These are phyloP conservation scores for Angomonas ambiguus DNA, from an alignment of 208 protist genomes.

Conservation along the genomic window DNA sequence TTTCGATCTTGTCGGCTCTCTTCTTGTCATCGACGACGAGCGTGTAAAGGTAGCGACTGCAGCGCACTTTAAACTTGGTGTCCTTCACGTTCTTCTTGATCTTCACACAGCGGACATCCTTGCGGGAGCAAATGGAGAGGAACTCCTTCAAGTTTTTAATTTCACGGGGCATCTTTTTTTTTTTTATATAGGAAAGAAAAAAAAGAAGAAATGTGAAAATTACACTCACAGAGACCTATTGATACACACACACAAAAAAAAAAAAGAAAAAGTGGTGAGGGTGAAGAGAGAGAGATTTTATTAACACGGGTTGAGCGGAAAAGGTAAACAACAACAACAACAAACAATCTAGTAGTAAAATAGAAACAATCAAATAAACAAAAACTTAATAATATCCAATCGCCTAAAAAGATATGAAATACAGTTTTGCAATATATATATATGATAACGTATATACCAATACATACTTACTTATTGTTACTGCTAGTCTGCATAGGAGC, in stretches of 20 bases:
- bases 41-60: conserved; percentile 92
- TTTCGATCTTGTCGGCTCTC: conserved; percentile 90
- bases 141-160: conserved; percentile 93
- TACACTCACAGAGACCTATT: background rate
- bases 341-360: background rate
- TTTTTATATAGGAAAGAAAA: conserved; percentile 2
- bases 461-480: too few species aligned
- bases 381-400: too few species aligned
- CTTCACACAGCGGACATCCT: conserved; percentile 91
- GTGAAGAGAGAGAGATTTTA: background rate
- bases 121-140: conserved; percentile 89
- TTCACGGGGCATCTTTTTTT: conserved; percentile 74
- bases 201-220: conserved; percentile 4
- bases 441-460: too few species aligned
- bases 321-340: background rate
- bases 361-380: too few species aligned
- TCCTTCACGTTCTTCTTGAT: conserved; percentile 86
- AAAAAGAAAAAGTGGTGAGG: background rate
- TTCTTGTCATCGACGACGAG: conserved; percentile 89
- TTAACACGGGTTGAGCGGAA: too few species aligned
- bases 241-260: too few species aligned
- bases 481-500: too few species aligned
- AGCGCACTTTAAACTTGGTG: conserved; percentile 94
- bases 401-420: too few species aligned
- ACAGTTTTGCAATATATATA: too few species aligned